Evolutionary conservation across 371 early-diverging fungal genomes (phyloP), one percentile per base, ranked within the genome.

Genomic region (Circinella minor): DNA sequence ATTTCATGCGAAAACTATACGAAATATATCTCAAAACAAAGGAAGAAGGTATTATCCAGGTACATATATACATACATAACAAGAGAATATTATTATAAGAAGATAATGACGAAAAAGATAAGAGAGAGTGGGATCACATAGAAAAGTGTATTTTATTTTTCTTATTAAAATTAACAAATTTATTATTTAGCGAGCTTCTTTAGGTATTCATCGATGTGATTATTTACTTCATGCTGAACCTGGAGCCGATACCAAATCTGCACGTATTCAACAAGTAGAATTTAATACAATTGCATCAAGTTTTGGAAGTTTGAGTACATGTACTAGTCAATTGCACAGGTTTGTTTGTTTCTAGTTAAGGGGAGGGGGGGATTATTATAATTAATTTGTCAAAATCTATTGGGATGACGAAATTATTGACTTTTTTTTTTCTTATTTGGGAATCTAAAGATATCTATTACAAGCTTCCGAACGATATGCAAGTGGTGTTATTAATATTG

Each of bases 271-370:
- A 72, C 98, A 98, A 77, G 99, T 99, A 3, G 99, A 99, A 73
- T 90, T 97, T 70, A 99, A 99, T 81, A 98, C 99, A 1, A 96
- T 99, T 74, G 90, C 98, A 4, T 82, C 95, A 18, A 94, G 95
- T 43, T 99, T 99, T 78, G 88, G 93, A 14, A 87, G 91, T 71
- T 83, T 99, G n/a, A 93, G 96, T 15, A 76, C 88, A 1, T 76
- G 88, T 54, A 90, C 92, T 11, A 81, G 86, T n/a, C 85, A 95
- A 48, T 78, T 98, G 61, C 98, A 98, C 74, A 75, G 87, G 93
- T 95, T 86, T 68, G 63, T 6, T 43, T 62, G 20, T 57, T 17
- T 11, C 6, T 27, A 27, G 27, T 27, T 27, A 27, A 27, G 27
- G 27, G 2, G 27, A 27, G 27, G 27, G 27, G 27, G 27, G 27